Evolutionary conservation across 208 protist species (phyloP), one percentile per base, ranked within the genome.

Genomic region (Phytomonas sp.): DNA sequence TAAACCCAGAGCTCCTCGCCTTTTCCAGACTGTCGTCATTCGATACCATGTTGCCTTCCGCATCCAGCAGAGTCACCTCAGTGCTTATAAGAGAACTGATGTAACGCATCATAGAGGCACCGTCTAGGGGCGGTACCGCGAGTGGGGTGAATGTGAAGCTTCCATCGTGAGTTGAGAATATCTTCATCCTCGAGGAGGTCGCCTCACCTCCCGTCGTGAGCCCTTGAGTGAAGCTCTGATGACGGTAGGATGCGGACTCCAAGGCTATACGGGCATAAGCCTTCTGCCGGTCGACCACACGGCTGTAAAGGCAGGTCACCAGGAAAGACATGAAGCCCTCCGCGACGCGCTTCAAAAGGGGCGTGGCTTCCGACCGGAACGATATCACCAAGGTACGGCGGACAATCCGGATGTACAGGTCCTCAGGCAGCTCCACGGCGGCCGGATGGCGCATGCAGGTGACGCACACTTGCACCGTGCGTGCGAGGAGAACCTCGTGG

Each of bases 401-500:
- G 29, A 91, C 59, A 6, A 86, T 74, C 7, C 69, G 62, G 0
- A 92, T 62, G 63, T 81, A 81, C 30, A 72, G 20, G 36, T 40
- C 30, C 64, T 92, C 89, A 0, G 71, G 34, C 23, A 91, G 67
- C 3, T 60, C 70, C n/a, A 29, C 53, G 29, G 83, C 77, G 23
- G 62, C 68, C 0, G 80, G 81, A 51, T 89, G 81, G 26, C 31
- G 62, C 17, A 80, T 70, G 71, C 85, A 90, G n/a, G 78, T 81
- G 31, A 82, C 71, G 46, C 74, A 82, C 34, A 91, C 33, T 6
- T 81, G 60, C 15, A 85, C 26, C 4, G 82, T 75, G 29, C 83
- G 73, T 0, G 64, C 70, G 7, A 96, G 75, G 13, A 96, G 70
- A 65, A 86, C 80, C 72, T 97, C 92, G 68, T 94, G 85, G 15